Evolutionary conservation across 1,284 basidiomycete genomes (phyloP).

Genomic region (Ceratobasidium sp.): DNA sequence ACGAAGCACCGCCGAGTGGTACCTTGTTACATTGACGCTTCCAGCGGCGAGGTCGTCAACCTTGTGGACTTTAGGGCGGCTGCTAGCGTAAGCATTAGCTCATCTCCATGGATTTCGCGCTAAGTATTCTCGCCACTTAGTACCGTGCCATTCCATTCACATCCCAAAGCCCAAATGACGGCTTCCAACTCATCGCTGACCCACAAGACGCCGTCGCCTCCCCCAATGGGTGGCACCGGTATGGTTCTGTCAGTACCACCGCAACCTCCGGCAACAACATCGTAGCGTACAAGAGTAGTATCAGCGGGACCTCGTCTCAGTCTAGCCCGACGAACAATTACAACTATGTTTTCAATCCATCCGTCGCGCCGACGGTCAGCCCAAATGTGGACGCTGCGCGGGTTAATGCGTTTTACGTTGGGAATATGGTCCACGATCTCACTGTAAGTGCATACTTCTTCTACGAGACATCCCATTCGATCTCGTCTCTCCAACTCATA

Average conservation of each 20-base stretch:
- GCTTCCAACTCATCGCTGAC: constrained; percentile 15
- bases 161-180: constrained; percentile 49
- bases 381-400: constrained; percentile 27
- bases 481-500: too few relatives aligned
- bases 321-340: constrained; percentile 3
- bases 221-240: constrained; percentile 39
- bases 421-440: constrained; percentile 10
- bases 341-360: constrained; percentile 12
- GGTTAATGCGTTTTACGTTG: constrained; percentile 34
- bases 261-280: constrained; percentile 30
- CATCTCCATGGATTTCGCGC: constrained; percentile 38
- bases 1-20: constrained; percentile 61
- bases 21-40: constrained; percentile 70
- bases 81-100: constrained; percentile 51
- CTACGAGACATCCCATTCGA: too few relatives aligned
- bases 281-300: neutral
- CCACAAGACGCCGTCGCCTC: constrained; percentile 35
- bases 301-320: neutral
- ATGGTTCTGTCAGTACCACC: neutral
- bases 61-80: constrained; percentile 62
- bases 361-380: neutral
- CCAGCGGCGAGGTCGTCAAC: constrained; percentile 58
- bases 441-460: neutral
- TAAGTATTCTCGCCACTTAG: constrained; percentile 43
- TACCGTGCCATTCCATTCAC: constrained; percentile 56